phyloP scores from a whole-genome alignment of 2,329 filamentous ascomycete genomes.

The Anthostomella pinea region DNA sequence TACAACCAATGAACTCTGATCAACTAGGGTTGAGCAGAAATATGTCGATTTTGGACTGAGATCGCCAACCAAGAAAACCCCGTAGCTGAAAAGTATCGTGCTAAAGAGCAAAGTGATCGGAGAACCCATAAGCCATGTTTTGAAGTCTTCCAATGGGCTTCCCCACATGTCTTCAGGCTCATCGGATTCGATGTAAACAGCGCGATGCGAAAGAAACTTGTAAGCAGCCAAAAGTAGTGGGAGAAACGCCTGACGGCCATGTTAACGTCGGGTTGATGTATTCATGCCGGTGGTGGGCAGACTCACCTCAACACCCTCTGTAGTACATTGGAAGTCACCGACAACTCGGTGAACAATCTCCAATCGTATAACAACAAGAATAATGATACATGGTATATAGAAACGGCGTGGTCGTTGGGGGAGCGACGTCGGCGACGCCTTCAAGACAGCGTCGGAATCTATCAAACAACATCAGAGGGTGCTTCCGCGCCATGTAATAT shows the following conservation, averaged over 20 bases:
- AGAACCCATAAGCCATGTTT: constrained; percentile 45
- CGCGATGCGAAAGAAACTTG: constrained; percentile 40
- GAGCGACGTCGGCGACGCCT: constrained; percentile 34
- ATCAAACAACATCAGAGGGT: not conserved
- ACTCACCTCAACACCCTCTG: constrained; percentile 47
- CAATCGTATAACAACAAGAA: constrained; percentile 45
- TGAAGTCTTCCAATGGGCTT: constrained; percentile 46
- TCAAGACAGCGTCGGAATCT: constrained; percentile 33
- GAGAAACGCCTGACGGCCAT: constrained; percentile 42
- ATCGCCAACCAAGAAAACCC: constrained; percentile 40
- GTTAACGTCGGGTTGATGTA: constrained; percentile 4
- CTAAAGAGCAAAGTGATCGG: constrained; percentile 36
- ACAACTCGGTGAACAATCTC: constrained; percentile 47
- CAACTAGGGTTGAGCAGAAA: constrained; percentile 46
- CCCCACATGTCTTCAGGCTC: constrained; percentile 46
- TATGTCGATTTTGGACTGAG: constrained; percentile 46
- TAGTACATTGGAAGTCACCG: constrained; percentile 48
- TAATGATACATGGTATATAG: constrained; percentile 42
- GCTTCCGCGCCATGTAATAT: no score
- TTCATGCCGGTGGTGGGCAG: not conserved
- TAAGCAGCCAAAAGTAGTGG: constrained; percentile 44
- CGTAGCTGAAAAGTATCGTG: constrained; percentile 39
- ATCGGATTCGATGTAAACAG: constrained; percentile 36
- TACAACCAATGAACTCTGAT: constrained; percentile 36
- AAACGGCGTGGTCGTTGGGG: constrained; percentile 47